phyloP scores from a whole-genome alignment of 139 green algal species.

The Picochlorum sp. region DNA sequence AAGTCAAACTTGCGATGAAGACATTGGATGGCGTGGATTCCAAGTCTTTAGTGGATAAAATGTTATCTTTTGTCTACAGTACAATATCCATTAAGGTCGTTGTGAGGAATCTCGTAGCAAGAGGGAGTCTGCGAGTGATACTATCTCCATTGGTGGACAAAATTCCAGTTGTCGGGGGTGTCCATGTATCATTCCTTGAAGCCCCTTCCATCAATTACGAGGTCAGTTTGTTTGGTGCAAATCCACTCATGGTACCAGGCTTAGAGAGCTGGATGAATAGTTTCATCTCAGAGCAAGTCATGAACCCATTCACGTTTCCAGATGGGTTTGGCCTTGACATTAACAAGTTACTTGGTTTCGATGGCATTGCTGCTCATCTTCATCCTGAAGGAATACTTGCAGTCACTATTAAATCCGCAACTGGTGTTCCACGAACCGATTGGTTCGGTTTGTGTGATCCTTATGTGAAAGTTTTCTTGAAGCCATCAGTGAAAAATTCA shows the following conservation, averaged over 20 bases:
- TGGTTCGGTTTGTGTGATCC: slow-evolving; percentile 9
- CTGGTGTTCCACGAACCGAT: slow-evolving; percentile 25
- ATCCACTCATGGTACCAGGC: slow-evolving; percentile 17
- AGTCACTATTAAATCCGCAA: slow-evolving; percentile 13
- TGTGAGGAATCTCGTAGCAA: slow-evolving; percentile 18
- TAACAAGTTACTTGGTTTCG: neutral
- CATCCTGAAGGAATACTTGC: slow-evolving; percentile 21
- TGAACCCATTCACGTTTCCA: slow-evolving; percentile 22
- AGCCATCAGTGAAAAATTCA: neutral
- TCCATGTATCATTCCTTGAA: slow-evolving; percentile 6
- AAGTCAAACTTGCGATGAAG: slow-evolving; percentile 21
- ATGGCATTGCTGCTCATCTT: neutral
- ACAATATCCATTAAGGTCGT: slow-evolving; percentile 15
- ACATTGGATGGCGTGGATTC: slow-evolving; percentile 1
- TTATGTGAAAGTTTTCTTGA: slow-evolving; percentile 24
- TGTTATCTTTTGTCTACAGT: slow-evolving; percentile 1
- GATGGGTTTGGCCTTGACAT: slow-evolving; percentile 15
- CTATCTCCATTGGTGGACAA: slow-evolving; percentile 22
- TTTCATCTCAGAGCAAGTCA: slow-evolving; percentile 20
- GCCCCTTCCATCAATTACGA: neutral
- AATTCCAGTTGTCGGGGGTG: slow-evolving; percentile 18
- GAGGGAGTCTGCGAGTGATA: slow-evolving; percentile 13
- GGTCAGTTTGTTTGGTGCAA: slow-evolving; percentile 4
- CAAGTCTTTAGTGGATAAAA: neutral
- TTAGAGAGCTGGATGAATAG: slow-evolving; percentile 15